These are phyloP conservation scores for Coemansia javaensis DNA, from an alignment of 192 early-diverging fungal genomes.

Conservation along the genomic window DNA sequence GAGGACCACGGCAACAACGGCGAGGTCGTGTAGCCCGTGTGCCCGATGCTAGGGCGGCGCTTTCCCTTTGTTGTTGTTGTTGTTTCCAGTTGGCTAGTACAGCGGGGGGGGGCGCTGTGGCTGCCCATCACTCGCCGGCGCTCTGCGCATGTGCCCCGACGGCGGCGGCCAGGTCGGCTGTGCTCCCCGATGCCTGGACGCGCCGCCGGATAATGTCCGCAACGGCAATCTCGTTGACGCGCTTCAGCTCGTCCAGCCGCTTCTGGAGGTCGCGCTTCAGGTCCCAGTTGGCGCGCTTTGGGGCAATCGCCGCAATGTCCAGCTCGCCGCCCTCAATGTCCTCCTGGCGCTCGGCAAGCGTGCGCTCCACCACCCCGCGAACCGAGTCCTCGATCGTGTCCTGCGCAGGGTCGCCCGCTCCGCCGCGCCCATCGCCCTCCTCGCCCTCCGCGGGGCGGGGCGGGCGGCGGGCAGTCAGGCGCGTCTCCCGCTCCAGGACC, in stretches of 20 bases:
- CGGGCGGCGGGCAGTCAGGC: neutral
- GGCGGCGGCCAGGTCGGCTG: constrained; percentile 11
- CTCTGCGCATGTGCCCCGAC: constrained; percentile 13
- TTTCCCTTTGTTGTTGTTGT: too few relatives aligned
- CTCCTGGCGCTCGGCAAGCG: constrained; percentile 11
- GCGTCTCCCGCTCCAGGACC: neutral
- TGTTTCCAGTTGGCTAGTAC: too few relatives aligned
- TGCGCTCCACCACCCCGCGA: constrained; percentile 11
- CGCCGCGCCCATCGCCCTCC: neutral
- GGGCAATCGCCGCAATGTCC: constrained; percentile 78
- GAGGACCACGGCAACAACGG: neutral
- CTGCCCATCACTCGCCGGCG: neutral
- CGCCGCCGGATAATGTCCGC: constrained; percentile 71
- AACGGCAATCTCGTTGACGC: constrained; percentile 63
- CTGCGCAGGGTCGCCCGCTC: neutral
- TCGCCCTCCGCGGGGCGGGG: neutral
- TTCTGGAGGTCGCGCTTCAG: constrained; percentile 81
- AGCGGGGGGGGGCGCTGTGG: too few relatives aligned
- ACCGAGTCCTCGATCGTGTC: constrained; percentile 8
- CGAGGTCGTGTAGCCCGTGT: too few relatives aligned
- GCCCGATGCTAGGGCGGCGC: too few relatives aligned
- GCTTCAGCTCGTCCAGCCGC: constrained; percentile 67
- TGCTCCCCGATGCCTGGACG: constrained; percentile 15
- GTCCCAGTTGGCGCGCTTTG: constrained; percentile 87
- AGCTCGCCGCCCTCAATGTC: constrained; percentile 2